Base-by-base conservation (phyloP, 2,329 filamentous ascomycete species). In the Venturiaceae sp. region DNA sequence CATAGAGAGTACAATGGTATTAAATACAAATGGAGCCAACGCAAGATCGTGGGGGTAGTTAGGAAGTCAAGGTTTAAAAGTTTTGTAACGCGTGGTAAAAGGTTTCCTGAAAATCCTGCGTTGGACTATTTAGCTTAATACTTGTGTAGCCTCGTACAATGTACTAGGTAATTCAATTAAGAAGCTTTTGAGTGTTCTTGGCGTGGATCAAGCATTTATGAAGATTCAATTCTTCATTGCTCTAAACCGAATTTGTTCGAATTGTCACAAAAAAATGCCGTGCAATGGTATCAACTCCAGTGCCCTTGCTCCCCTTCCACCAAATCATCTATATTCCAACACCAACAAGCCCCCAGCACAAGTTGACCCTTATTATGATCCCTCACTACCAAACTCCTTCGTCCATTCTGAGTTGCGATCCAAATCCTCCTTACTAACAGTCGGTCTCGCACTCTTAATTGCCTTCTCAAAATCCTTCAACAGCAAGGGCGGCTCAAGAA, bases 391-490 rank as follows among this genome's bases (percentile, higher is more conserved):
- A 74, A 97, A 97, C 75, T 97, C 92, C 67, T 87, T 83, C 9
- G 94, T 99, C 94, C 94, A 99, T 47, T 96, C 91, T 52, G 88
- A 80, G 71, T 92, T 96, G 67, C 83, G 82, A 64, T 84, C 81
- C 50, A 99, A 80, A 69, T 99, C 95, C 55, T 91, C 90, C 55
- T 83, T 80, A 56, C 90, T 94, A 57, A 99, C 94, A 0, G 94
- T 97, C 23, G 94, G 94, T 68, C 94, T 79, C 55, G 90, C 90
- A 52, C 86, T 84, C 68, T 90, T 92, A 67, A 99, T 87, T 1
- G 94, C 92, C 71, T 92, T 90, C 69, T 95, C 80, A 69, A 99
- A 97, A 72, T 99, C 94, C 71, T 95, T 95, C 59, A 95, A 80
- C 63, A 86, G 81, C 23, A 99, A 84, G 1, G 90, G 82, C 0